Base-by-base conservation (phyloP, 2,329 filamentous ascomycete genomes). In the Aspergillus sp. region DNA sequence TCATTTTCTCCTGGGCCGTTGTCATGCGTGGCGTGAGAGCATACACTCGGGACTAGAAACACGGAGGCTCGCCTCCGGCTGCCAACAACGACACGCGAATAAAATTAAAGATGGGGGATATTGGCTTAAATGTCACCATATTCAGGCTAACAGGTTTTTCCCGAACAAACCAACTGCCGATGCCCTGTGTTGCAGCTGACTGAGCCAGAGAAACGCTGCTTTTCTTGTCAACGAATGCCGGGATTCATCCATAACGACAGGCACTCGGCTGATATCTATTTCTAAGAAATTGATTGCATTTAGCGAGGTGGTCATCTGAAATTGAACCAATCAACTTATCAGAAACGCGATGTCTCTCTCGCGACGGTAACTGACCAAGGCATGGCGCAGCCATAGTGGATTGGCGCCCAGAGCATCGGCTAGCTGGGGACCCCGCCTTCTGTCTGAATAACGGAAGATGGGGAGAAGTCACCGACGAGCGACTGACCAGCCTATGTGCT, bases 1-100 rank as follows among this genome's bases (percentile, higher is more conserved):
- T 71, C 49, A 64, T 64, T 34, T 51, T 56, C 39, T 34, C n/a
- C 12, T 5, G 15, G 12, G 44, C 24, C 15, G 9, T 47, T n/a
- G 34, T 30, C 27, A 30, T 37, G 34, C 34, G 27, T 37, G 9
- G 44, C 40, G 4, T 24, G 24, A 15, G 3, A 30, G 9, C 27
- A 19, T 19, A 20, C 12, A 39, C 40, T 53, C 24, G 19, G 27
- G 9, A 13, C 40, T 52, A 17, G 19, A 46, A 47, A 39, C 30
- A 27, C 30, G 33, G 48, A 30, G 48, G 27, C 41, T 40, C 46
- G 11, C 40, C 40, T 47, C 33, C 51, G 15, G 34, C 45, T 30
- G 17, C 40, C 20, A 34, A 33, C 24, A 27, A 42, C 27, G 45
- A 22, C 52, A 49, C 27, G 24, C 53, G 39, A 49, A 30, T 7